phyloP scores from a whole-genome alignment of 1,284 basidiomycete genomes.

The Fomitopsis schrenkii region DNA sequence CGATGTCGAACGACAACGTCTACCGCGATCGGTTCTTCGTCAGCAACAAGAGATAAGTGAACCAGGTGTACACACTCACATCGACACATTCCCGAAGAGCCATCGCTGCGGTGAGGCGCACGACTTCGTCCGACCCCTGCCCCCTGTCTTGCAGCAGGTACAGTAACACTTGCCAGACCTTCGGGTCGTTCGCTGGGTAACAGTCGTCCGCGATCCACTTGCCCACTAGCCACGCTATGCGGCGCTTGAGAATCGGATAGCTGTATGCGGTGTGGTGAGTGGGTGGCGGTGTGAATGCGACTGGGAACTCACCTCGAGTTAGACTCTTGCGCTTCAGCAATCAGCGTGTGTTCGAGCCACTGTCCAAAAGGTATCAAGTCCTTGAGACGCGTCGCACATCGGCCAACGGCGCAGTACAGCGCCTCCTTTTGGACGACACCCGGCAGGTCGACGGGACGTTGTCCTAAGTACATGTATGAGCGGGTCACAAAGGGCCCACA shows the following conservation, averaged over 20 bases:
- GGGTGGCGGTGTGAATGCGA: background rate
- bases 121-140: constrained; percentile 73
- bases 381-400: constrained; percentile 70
- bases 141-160: constrained; percentile 69
- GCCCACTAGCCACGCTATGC: constrained; percentile 88
- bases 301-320: constrained; percentile 48
- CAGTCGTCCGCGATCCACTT: constrained; percentile 76
- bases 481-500: too few relatives aligned
- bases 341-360: constrained; percentile 60
- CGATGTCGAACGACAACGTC: constrained; percentile 55
- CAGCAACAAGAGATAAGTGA: background rate
- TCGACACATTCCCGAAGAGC: constrained; percentile 79
- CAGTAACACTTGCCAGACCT: constrained; percentile 77
- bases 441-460: constrained; percentile 52
- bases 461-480: constrained; percentile 32
- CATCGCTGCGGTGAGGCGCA: constrained; percentile 76
- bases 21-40: constrained; percentile 24
- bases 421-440: constrained; percentile 81
- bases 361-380: constrained; percentile 60
- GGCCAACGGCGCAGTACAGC: constrained; percentile 83
- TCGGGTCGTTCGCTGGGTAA: constrained; percentile 53
- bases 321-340: constrained; percentile 50
- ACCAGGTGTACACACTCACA: constrained; percentile 42
- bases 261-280: constrained; percentile 32
- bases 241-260: constrained; percentile 83